phyloP scores from a whole-genome alignment of 805 yeast species.

The Wilhelminamyces savonicus region DNA sequence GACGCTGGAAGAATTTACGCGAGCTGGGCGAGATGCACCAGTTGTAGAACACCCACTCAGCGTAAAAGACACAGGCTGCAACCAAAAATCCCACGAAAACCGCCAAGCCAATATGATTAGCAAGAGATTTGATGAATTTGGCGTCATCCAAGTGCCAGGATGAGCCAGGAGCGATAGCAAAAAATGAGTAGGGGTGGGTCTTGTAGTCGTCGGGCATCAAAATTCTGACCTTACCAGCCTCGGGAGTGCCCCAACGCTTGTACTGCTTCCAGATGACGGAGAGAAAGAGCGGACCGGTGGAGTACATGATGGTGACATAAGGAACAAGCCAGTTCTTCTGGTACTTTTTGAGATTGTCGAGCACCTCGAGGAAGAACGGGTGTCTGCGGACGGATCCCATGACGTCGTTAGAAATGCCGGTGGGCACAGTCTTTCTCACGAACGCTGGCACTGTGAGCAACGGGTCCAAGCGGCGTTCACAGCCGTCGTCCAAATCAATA shows the following conservation, averaged over 20 bases:
- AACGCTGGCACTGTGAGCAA: slow-evolving; percentile 77
- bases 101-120: slow-evolving; percentile 66
- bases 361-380: slow-evolving; percentile 71
- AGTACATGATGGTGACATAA: slow-evolving; percentile 85
- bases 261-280: slow-evolving; percentile 85
- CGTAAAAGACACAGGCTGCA: slow-evolving; percentile 34
- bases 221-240: slow-evolving; percentile 59
- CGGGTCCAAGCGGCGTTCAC: slow-evolving; percentile 74
- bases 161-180: slow-evolving; percentile 73
- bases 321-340: slow-evolving; percentile 74
- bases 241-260: slow-evolving; percentile 72
- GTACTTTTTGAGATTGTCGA: slow-evolving; percentile 57
- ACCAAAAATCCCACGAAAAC: slow-evolving; percentile 64
- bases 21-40: slow-evolving; percentile 26
- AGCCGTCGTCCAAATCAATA: slow-evolving; percentile 87
- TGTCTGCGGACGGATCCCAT: slow-evolving; percentile 87
- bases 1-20: slow-evolving; percentile 11
- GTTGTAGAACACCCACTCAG: slow-evolving; percentile 36
- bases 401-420: slow-evolving; percentile 89
- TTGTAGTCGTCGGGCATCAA: slow-evolving; percentile 71
- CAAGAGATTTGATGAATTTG: slow-evolving; percentile 63
- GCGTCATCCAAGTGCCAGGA: slow-evolving; percentile 95
- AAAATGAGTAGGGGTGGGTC: slow-evolving; percentile 54
- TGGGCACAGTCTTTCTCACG: slow-evolving; percentile 80
- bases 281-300: slow-evolving; percentile 86